Evolutionary conservation across 805 yeast genomes (phyloP), one percentile per base, ranked within the genome.

Genomic region (Ogataea kodamae): DNA sequence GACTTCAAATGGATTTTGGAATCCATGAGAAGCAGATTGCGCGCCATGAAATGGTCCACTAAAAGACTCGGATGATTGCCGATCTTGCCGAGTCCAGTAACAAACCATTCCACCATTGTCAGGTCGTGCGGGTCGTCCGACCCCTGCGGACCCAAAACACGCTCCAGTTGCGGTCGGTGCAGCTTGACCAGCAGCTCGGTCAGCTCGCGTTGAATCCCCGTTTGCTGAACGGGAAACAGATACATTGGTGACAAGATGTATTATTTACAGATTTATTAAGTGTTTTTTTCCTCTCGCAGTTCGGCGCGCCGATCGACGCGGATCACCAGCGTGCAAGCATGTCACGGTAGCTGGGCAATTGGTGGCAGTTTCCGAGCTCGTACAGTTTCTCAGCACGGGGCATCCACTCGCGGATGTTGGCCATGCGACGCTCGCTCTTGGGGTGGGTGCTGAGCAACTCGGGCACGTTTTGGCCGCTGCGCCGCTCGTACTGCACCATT

Each of bases 391-490:
- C 68, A 26, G 81, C 74, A 30, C 69, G 70, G 0, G 81, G 80
- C 58, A 79, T 54, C 90, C 95, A 85, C 27, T 65, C 54, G 12
- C 59, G 47, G 61, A 92, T 81, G 42, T 83, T 81, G 18, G 67
- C 61, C 17, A 84, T 78, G 54, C 98, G 73, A 37, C 71, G 73
- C n/a, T 62, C 63, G 12, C 87, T 81, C 11, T 87, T 79, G 1
- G 99, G 99, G 61, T 92, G 98, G 0, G 97, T 87, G 11, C 88
- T 76, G 35, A 90, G 50, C 59, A 87, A 67, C 59, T 87, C 88
- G 10, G 78, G 73, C 42, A 35, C 39, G 5, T 29, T 20, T 14
- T 50, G 45, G 22, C 61, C 67, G 39, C 43, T 46, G 22, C 51
- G 48, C 30, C 65, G 60, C 51, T 74, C 81, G 51, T 62, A 67